A percentile compares a stretch with the other conserved stretches of the same genome.
phyloP scores from a whole-genome alignment of 2,329 filamentous ascomycete genomes.

The Ophiosphaerella herpotricha region DNA sequence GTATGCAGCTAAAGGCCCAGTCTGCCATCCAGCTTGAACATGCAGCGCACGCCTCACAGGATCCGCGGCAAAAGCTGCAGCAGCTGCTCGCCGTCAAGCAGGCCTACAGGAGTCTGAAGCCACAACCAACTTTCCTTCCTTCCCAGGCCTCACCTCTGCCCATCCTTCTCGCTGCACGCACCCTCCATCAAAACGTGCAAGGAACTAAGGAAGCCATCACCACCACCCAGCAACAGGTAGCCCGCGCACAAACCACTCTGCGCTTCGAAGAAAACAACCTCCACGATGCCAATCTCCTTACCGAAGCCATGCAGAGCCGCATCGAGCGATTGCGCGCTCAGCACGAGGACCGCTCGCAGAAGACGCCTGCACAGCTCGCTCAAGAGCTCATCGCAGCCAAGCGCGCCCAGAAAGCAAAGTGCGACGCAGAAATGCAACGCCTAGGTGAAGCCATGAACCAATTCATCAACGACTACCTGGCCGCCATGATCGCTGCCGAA shows the following conservation, averaged over 20 bases:
- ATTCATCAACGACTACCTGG: slow-evolving; percentile 74
- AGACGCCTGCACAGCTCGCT: slow-evolving; percentile 65
- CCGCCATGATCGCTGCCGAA: slow-evolving; percentile 78
- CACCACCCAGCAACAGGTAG: slow-evolving; percentile 48
- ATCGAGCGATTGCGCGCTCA: slow-evolving; percentile 64
- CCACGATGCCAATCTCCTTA: slow-evolving; percentile 54
- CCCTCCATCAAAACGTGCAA: slow-evolving; percentile 65
- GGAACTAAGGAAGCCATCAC: slow-evolving; percentile 67
- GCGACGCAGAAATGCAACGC: slow-evolving; percentile 64
- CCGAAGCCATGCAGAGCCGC: slow-evolving; percentile 57
- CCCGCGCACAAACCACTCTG: slow-evolving; percentile 45
- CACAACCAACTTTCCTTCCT: slow-evolving; percentile 68
- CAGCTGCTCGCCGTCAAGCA: slow-evolving; percentile 62
- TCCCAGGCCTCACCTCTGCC: slow-evolving; percentile 70
- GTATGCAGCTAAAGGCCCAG: slow-evolving; percentile 52
- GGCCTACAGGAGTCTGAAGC: slow-evolving; percentile 68
- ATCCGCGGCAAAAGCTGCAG: slow-evolving; percentile 41
- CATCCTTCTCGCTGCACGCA: slow-evolving; percentile 71
- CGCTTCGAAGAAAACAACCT: slow-evolving; percentile 53
- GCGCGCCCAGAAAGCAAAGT: slow-evolving; percentile 61
- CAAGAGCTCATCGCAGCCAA: slow-evolving; percentile 67
- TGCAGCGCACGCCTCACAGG: slow-evolving; percentile 39
- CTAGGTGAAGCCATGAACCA: slow-evolving; percentile 67
- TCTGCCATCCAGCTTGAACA: slow-evolving; percentile 24
- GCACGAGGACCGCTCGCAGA: slow-evolving; percentile 61